Evolutionary conservation across 2,329 filamentous ascomycete genomes (phyloP).

Genomic region (Chalaropsis ovoidea): DNA sequence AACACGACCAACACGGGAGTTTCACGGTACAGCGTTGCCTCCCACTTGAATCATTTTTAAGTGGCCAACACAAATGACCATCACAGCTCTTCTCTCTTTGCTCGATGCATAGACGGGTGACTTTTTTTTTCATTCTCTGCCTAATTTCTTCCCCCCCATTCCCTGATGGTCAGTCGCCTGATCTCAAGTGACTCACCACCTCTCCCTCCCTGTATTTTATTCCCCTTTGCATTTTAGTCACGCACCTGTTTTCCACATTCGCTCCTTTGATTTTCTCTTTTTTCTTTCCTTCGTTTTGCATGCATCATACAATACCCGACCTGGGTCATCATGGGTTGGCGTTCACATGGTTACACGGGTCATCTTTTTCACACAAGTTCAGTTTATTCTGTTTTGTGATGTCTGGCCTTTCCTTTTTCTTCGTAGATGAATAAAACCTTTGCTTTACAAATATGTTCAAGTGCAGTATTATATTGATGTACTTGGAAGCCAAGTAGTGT

Average conservation of each 20-base stretch:
- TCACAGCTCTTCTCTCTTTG: neutral
- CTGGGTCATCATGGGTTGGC: conserved; percentile 3
- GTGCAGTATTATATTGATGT: neutral
- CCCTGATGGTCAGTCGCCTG: neutral
- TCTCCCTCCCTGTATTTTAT: neutral
- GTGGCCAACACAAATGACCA: neutral
- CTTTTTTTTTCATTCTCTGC: neutral
- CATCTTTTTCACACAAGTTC: neutral
- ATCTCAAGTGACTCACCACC: neutral
- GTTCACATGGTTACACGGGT: conserved; percentile 6
- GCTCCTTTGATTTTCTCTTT: neutral
- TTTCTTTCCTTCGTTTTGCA: neutral
- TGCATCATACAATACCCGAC: conserved; percentile 4
- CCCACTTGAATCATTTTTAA: conserved; percentile 43
- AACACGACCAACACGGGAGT: conserved; percentile 32
- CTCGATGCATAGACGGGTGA: neutral
- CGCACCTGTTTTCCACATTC: neutral
- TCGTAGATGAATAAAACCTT: conserved; percentile 11
- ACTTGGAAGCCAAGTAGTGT: neutral
- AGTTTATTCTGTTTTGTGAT: neutral
- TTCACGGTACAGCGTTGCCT: conserved; percentile 42
- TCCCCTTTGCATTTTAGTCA: conserved; percentile 1
- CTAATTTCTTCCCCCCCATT: neutral
- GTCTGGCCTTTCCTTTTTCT: neutral
- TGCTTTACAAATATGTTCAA: neutral